phyloP scores from a whole-genome alignment of 495 filamentous ascomycete species.

The Friedmanniomyces simplex region DNA sequence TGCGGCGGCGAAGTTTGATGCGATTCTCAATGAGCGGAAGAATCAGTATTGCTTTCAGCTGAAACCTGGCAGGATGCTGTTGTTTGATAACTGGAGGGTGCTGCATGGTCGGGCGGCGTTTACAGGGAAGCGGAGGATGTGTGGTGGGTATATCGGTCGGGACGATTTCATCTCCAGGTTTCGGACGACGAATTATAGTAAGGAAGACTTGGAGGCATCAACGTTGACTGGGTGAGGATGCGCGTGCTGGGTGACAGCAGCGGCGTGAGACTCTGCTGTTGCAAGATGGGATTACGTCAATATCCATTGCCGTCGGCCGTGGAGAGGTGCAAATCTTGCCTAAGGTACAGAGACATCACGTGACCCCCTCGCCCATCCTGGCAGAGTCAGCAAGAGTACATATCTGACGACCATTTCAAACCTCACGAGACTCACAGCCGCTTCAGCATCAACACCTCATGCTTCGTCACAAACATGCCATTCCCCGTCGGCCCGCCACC shows the following conservation, averaged over 20 bases:
- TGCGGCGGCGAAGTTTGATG: constrained; percentile 43
- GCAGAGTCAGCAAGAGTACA: too few species aligned
- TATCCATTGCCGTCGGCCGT: too few species aligned
- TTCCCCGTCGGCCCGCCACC: constrained; percentile 8
- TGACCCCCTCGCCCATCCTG: too few species aligned
- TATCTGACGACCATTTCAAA: too few species aligned
- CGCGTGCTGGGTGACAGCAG: too few species aligned
- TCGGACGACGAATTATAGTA: constrained; percentile 56
- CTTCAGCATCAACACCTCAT: constrained; percentile 40
- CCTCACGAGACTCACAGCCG: constrained; percentile 16
- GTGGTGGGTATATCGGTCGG: constrained; percentile 76
- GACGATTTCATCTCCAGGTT: constrained; percentile 79
- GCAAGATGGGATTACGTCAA: too few species aligned
- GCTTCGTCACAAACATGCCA: constrained; percentile 41
- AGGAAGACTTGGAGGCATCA: constrained; percentile 41
- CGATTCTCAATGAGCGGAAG: constrained; percentile 14
- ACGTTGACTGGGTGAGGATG: constrained; percentile 18
- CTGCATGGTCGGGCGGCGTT: constrained; percentile 76
- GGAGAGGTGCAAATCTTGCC: too few species aligned
- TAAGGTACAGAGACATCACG: too few species aligned
- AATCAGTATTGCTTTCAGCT: constrained; percentile 64
- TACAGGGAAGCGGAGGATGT: constrained; percentile 73
- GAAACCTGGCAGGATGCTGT: constrained; percentile 62
- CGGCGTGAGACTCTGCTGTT: too few species aligned
- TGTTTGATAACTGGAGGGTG: constrained; percentile 94